Evolutionary conservation across 257 asterid genomes (phyloP), one percentile per base, ranked within the genome.

Genomic region (Oldenlandia corymbosa): DNA sequence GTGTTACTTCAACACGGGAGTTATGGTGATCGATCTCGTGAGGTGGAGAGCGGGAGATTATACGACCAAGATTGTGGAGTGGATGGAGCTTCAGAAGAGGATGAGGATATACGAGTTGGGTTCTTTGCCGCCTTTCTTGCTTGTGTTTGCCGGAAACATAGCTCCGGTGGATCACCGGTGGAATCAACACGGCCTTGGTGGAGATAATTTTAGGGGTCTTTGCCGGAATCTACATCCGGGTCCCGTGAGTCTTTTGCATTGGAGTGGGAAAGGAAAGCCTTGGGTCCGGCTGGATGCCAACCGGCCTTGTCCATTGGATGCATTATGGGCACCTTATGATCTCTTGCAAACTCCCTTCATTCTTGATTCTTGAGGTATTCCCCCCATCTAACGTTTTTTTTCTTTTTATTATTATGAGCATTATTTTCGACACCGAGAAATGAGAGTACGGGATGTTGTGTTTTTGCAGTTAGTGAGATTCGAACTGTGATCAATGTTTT

Each of bases 151-250:
- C 53, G 99, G 99, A 24, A 80, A 85, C 2, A 84, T 92, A 43
- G 94, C 88, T 48, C 85, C 97, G 16, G 98, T 92, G 48, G 95
- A 88, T 74, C 96, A 91, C 76, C 84, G 88, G 20, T 91, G 98
- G 98, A 91, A 91, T 63, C 98, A 91, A 74, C 98, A 91, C 69
- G 98, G 97, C 11, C 93, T 91, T 27, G 98, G 98, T 4, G 98
- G 98, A 0, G 98, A 91, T 51, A 91, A 91, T 31, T 88, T 80
- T 71, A 75, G 81, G 58, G 98, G 97, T 0, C 87, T 88, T 0
- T 92, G 98, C 77, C 71, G 98, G 34, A 84, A 81, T 69, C 65
- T 92, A 69, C 99, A 92, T 27, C 96, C 90, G 2, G 99, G 99
- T 0, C 99, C 95, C 36, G 99, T 92, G 6, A 89, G 97, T 42